phyloP scores from a whole-genome alignment of 495 filamentous ascomycete genomes.

The Ascodesmis nigricans region DNA sequence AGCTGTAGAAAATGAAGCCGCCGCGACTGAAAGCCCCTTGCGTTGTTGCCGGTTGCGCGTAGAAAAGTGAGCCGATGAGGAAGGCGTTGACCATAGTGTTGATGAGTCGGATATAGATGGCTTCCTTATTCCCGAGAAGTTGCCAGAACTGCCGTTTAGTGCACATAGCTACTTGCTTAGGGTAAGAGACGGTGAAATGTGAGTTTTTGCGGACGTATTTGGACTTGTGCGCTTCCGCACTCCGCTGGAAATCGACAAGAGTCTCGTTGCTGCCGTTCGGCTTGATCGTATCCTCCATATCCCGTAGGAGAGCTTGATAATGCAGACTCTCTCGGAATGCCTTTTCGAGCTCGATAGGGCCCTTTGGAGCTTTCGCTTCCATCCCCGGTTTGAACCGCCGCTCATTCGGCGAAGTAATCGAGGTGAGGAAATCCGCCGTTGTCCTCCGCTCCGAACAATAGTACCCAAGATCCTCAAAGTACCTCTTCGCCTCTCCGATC shows the following conservation, averaged over 20 bases:
- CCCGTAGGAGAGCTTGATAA: slow-evolving; percentile 24
- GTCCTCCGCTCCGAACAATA: slow-evolving; percentile 26
- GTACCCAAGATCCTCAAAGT: slow-evolving; percentile 46
- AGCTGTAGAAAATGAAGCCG: slow-evolving; percentile 50
- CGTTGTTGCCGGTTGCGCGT: slow-evolving; percentile 31
- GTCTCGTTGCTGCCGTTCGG: slow-evolving; percentile 33
- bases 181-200: slow-evolving; percentile 46
- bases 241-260: slow-evolving; percentile 44
- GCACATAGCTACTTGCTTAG: slow-evolving; percentile 43
- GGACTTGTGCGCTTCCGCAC: slow-evolving; percentile 39
- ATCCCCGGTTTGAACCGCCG: slow-evolving; percentile 35
- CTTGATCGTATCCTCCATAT: slow-evolving; percentile 35
- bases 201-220: slow-evolving; percentile 46
- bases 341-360: slow-evolving; percentile 35
- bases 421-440: slow-evolving; percentile 47
- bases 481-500: slow-evolving; percentile 40
- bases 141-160: too few species aligned
- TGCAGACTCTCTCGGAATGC: slow-evolving; percentile 30
- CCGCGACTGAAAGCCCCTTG: slow-evolving; percentile 45
- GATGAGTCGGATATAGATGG: too few species aligned
- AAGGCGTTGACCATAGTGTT: too few species aligned
- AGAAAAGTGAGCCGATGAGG: too few species aligned
- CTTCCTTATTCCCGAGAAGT: too few species aligned
- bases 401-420: slow-evolving; percentile 40
- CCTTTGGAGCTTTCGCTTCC: slow-evolving; percentile 21